A percentile compares a stretch with the other conserved stretches of the same genome.
Conservation (phyloP, 192 early-diverging fungal species). For the Obelidium mucronatum region DNA sequence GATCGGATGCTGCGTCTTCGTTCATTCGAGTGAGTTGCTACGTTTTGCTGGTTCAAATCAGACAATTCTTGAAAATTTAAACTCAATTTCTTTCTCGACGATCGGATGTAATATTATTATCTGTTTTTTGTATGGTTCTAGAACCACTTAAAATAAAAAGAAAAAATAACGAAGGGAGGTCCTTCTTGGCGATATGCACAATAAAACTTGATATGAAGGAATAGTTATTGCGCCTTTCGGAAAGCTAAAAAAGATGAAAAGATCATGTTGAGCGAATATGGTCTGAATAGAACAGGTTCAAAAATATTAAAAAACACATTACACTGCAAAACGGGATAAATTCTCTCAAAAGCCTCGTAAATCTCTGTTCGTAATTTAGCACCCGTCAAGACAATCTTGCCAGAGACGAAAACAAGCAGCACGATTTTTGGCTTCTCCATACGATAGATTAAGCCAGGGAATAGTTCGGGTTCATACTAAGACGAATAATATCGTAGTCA, state of each 20-base stretch:
- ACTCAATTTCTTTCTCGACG: too few species aligned
- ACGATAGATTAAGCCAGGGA: constrained; percentile 98
- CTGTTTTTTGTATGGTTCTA: too few species aligned
- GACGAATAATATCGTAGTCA: too few species aligned
- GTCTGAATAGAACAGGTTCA: background rate
- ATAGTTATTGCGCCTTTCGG: constrained; percentile 11
- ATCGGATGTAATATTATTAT: too few species aligned
- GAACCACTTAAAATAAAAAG: too few species aligned
- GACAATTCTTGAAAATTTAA: too few species aligned
- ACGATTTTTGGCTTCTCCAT: constrained; percentile 99
- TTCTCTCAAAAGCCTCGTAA: constrained; percentile 96
- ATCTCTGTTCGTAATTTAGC: constrained; percentile 91
- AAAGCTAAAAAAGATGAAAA: constrained; percentile 7
- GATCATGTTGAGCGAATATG: background rate
- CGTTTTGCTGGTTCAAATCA: too few species aligned
- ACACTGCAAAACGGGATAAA: constrained; percentile 90
- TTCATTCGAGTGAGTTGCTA: background rate
- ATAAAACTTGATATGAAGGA: too few species aligned
- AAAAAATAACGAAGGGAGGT: too few species aligned
- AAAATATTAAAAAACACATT: constrained; percentile 18
- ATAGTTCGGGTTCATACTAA: constrained; percentile 99
- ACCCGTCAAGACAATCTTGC: constrained; percentile 99
- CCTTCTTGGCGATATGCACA: too few species aligned
- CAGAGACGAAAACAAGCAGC: constrained; percentile 97
- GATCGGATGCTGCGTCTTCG: background rate